Evolutionary conservation across 768 basidiomycete species (phyloP), one percentile per base, ranked within the genome.

Genomic region (Leccinum rimulosum): DNA sequence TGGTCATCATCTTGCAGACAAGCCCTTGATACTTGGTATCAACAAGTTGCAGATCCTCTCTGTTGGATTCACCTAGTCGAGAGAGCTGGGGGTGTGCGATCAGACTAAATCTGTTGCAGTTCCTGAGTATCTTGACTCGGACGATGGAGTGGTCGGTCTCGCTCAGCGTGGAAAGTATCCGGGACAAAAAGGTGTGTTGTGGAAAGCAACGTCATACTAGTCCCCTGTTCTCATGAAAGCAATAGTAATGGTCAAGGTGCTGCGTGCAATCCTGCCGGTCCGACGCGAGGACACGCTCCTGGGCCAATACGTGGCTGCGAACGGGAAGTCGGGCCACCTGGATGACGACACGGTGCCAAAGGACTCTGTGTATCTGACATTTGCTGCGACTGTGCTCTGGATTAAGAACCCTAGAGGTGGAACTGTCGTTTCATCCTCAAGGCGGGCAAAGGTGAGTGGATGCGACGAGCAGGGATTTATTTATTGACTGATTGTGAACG

Each of bases 101-200:
- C 68, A 98, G 96, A 99, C 77, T 76, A 30, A 30, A 30, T 30
- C 30, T 99, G 67, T 75, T 97, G 66, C 96, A 99, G 77, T 95
- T 98, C 27, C 80, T 99, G 64, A 95, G 89, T 61, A 85, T 99
- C 65, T 75, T 99, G 30, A 30, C 30, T 30, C 30, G 30, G 66
- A 89, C 96, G 27, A 99, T 99, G 96, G 96, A 99, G 73, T 86
- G 95, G 19, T 96, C 96, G 3, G 95, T 98, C 30, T 98, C 96
- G 1, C 98, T 99, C 76, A 83, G 93, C 14, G 87, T 95, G 36
- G 95, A 99, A 75, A 96, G 98, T 72, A 93, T 99, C 69, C 93
- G 96, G 55, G 94, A 98, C 71, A 96, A 99, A 77, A 99, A 99
- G 89, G 95, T 91, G 67, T 69, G 51, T 38, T 56, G 60, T 61